phyloP scores from a whole-genome alignment of 306 rosid species.

The Arachis stenosperma region DNA sequence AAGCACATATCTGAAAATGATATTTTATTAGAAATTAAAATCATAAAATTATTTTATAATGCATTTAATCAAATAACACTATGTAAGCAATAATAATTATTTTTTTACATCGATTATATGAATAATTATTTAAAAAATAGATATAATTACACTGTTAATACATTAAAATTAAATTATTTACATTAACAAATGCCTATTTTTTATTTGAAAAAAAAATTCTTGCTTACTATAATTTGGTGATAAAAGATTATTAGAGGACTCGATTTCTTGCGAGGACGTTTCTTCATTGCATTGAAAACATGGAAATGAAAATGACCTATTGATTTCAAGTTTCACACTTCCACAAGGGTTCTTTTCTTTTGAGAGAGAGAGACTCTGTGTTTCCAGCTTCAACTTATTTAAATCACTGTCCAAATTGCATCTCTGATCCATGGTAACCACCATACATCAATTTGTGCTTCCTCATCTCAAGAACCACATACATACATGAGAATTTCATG shows the following conservation, averaged over 20 bases:
- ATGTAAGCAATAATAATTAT: too few relatives aligned
- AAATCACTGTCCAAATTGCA: not conserved
- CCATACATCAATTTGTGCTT: too few relatives aligned
- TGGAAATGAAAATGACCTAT: constrained; percentile 13
- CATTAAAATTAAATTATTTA: too few relatives aligned
- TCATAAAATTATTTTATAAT: too few relatives aligned
- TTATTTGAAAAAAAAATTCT: not conserved
- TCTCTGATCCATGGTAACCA: not conserved
- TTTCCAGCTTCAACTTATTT: not conserved
- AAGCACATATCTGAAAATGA: not conserved
- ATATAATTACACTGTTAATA: too few relatives aligned
- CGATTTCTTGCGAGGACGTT: not conserved
- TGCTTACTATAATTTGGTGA: not conserved
- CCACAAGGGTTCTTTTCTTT: not conserved
- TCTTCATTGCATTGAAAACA: constrained; percentile 21
- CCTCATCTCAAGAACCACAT: too few relatives aligned
- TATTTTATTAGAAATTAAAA: too few relatives aligned
- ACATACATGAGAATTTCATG: too few relatives aligned
- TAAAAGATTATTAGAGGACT: not conserved
- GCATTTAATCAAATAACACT: too few relatives aligned
- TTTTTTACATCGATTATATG: too few relatives aligned
- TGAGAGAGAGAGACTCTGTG: not conserved
- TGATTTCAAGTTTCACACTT: constrained; percentile 3
- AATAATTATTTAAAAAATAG: too few relatives aligned
- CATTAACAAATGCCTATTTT: too few relatives aligned